phyloP scores from a whole-genome alignment of 768 basidiomycete genomes.

The Pilatotrama ljubarskyi region DNA sequence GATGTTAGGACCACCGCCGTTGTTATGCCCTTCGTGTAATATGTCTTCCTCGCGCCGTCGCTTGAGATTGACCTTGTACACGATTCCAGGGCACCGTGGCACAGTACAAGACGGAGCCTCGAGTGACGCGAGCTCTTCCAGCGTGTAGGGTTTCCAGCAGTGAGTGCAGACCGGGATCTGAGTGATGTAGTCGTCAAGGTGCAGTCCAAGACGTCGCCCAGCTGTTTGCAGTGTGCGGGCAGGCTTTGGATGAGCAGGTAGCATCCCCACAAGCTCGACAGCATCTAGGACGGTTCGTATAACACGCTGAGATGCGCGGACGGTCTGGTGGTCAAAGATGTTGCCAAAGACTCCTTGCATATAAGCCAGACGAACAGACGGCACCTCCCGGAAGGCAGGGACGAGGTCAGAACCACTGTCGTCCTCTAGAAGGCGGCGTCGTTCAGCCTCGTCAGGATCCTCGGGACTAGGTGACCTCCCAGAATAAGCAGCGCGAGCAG shows the following conservation, averaged over 20 bases:
- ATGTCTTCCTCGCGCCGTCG: not conserved
- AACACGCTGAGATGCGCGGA: not conserved
- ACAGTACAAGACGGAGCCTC: not conserved
- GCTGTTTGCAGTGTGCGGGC: slow-evolving; percentile 3
- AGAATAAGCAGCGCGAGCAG: not conserved
- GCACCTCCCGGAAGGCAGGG: not conserved
- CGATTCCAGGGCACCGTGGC: not conserved
- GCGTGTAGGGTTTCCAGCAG: not conserved
- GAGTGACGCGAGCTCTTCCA: not conserved
- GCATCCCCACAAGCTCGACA: not conserved
- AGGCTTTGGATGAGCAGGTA: not conserved
- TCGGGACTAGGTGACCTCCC: not conserved
- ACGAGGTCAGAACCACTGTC: not conserved
- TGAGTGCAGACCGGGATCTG: not conserved
- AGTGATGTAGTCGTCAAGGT: slow-evolving; percentile 2
- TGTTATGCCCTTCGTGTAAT: no score
- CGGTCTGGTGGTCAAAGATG: not conserved
- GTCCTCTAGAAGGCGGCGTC: not conserved
- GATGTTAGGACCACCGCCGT: not conserved
- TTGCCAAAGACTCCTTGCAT: not conserved
- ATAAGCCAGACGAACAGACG: not conserved
- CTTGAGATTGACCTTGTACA: not conserved
- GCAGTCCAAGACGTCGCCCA: not conserved
- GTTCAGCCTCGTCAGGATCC: not conserved
- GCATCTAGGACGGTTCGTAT: not conserved